Evolutionary conservation across 2,329 filamentous ascomycete species (phyloP), one percentile per base, ranked within the genome.

Genomic region (Diaporthe sp.): DNA sequence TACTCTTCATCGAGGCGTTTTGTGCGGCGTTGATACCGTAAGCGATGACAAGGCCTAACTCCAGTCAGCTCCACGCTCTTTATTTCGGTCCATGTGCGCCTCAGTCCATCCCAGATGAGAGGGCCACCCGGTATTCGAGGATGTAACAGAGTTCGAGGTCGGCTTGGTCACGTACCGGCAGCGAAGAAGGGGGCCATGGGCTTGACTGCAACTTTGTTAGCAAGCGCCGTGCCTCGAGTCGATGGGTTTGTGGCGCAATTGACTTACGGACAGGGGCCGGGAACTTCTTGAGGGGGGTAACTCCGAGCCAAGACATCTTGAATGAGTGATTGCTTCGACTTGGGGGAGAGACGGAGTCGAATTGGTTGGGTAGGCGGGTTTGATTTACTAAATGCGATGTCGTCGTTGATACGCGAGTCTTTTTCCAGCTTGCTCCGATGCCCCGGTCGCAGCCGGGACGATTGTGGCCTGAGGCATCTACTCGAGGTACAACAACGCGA

Each of bases 151-250:
- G 58, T 57, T 72, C 67, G 72, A 70, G 34, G n/a, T 42, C 65
- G 68, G 73, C 53, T 49, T 65, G 76, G 72, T 61, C 72, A 90
- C 94, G 84, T 97, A 98, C 96, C 95, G 85, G 96, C 96, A 86
- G 91, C 90, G 90, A 96, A 97, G 92, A 98, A 98, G 81, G 96
- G 96, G 86, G 92, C 92, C 93, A 97, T 93, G 82, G 96, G 95
- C 90, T 92, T 91, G 88, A 95, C 96, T 98, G 84, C 85, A 83
- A 60, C 76, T 79, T 74, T 78, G 78, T 82, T 77, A 82, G 82
- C 81, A 78, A 82, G 74, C 65, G 72, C 60, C 37, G 10, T 61
- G 74, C 72, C 57, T 53, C 62, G 67, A 76, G 71, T 70, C 65
- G 60, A 10, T 34, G 60, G 62, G 74, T 46, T 62, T 53, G 51